Conservation (phyloP, 805 yeast species). For the Saccharomycopsis malanga region DNA sequence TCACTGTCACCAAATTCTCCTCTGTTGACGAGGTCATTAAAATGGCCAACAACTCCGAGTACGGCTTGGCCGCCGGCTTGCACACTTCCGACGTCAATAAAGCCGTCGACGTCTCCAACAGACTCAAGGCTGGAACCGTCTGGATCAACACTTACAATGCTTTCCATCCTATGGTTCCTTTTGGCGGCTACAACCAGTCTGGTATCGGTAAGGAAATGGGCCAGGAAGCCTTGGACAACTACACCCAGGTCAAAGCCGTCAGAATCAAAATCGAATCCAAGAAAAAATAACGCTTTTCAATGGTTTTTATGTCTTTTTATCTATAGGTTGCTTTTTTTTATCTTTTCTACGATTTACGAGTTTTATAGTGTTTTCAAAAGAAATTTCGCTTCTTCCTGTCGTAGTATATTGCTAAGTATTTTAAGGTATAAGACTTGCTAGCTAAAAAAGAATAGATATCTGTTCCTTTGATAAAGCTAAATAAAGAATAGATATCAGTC, state of each 20-base stretch:
- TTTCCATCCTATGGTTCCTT: conserved; percentile 81
- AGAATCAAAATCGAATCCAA: conserved; percentile 37
- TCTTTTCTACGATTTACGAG: no score
- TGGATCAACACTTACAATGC: conserved; percentile 91
- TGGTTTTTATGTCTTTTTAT: no score
- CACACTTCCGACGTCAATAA: conserved; percentile 71
- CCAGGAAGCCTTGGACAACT: conserved; percentile 74
- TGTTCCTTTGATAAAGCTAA: no score
- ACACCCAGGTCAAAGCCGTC: conserved; percentile 83
- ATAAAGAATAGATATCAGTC: no score
- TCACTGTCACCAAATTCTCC: conserved; percentile 72
- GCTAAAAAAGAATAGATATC: no score
- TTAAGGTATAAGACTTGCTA: no score
- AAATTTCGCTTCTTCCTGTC: no score
- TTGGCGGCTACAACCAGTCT: conserved; percentile 86
- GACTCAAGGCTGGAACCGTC: conserved; percentile 79
- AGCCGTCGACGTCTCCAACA: conserved; percentile 68
- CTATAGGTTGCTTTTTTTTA: no score
- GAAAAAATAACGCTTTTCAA: neutral
- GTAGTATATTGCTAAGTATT: no score
- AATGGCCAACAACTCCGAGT: conserved; percentile 72
- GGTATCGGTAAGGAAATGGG: conserved; percentile 96
- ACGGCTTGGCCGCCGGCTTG: conserved; percentile 89
- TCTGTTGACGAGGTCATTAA: conserved; percentile 75
- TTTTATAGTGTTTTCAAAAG: no score